Evolutionary conservation across 108 stramenopile genomes (phyloP).

Genomic region (Skeletonema potamos): DNA sequence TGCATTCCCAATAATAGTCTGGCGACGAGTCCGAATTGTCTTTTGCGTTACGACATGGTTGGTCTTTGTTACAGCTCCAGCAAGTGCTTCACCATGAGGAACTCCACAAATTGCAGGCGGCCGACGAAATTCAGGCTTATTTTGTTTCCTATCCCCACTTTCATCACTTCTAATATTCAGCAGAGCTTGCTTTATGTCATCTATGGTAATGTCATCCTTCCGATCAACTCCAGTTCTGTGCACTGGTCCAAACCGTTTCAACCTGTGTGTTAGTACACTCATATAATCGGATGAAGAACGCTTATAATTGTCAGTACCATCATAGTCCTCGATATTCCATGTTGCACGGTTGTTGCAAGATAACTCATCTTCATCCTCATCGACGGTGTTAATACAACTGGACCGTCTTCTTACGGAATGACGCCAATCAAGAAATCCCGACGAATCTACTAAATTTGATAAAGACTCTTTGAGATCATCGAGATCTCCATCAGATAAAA

Average conservation of each 20-base stretch:
- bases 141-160: not conserved
- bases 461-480: not conserved
- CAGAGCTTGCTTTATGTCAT: constrained; percentile 8
- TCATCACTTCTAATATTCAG: constrained; percentile 7
- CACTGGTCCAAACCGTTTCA: not conserved
- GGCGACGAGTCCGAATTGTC: not conserved
- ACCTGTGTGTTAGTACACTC: not conserved
- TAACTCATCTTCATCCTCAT: not conserved
- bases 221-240: not conserved
- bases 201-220: not conserved
- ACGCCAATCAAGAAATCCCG: not conserved
- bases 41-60: not conserved
- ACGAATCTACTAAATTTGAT: not conserved
- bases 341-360: not conserved
- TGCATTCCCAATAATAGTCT: not conserved
- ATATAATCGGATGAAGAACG: not conserved
- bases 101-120: not conserved
- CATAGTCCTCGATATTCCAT: constrained; percentile 10
- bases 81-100: no score
- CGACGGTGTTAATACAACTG: not conserved
- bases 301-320: not conserved
- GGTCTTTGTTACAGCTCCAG: not conserved
- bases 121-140: not conserved
- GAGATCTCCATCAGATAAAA: not conserved
- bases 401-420: not conserved